phyloP scores from a whole-genome alignment of 768 basidiomycete genomes.

The Pisolithus sp. region DNA sequence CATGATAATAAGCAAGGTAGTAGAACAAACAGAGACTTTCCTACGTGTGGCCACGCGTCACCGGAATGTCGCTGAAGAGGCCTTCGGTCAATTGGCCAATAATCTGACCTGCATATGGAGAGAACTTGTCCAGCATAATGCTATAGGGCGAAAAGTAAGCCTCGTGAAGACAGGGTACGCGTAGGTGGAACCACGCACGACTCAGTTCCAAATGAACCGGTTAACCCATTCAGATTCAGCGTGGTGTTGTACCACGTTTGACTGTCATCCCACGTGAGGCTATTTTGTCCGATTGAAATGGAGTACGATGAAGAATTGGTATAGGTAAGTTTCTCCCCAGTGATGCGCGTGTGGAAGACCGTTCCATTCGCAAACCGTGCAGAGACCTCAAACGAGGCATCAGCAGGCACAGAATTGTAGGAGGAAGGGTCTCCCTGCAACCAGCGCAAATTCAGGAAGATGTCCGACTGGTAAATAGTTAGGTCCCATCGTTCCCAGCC shows the following conservation, averaged over 20 bases:
- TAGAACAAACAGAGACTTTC: not conserved
- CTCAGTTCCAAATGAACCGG: conserved; percentile 1
- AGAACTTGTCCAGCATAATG: conserved; percentile 8
- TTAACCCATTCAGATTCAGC: conserved; percentile 4
- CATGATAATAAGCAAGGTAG: not conserved
- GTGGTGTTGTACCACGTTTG: conserved; percentile 12
- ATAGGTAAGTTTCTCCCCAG: conserved; percentile 6
- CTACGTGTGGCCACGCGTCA: conserved; percentile 7
- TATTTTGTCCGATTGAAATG: conserved; percentile 8
- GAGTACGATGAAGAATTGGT: conserved; percentile 6
- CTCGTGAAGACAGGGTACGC: too few relatives aligned
- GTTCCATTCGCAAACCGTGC: conserved; percentile 9
- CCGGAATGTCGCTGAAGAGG: conserved; percentile 8
- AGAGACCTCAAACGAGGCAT: conserved; percentile 7
- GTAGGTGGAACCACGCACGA: conserved; percentile 1
- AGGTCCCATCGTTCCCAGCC: conserved; percentile 11
- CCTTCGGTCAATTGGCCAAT: conserved; percentile 6
- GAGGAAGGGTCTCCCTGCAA: conserved; percentile 8
- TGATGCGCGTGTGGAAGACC: not conserved
- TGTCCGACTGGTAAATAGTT: conserved; percentile 5
- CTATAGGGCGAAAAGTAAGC: not conserved
- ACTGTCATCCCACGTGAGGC: conserved; percentile 10
- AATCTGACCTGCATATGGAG: conserved; percentile 5
- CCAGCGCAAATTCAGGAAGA: conserved; percentile 11
- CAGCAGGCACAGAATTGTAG: not conserved